Evolutionary conservation across 2,329 filamentous ascomycete genomes (phyloP).

Genomic region (Fusarium paranaense): DNA sequence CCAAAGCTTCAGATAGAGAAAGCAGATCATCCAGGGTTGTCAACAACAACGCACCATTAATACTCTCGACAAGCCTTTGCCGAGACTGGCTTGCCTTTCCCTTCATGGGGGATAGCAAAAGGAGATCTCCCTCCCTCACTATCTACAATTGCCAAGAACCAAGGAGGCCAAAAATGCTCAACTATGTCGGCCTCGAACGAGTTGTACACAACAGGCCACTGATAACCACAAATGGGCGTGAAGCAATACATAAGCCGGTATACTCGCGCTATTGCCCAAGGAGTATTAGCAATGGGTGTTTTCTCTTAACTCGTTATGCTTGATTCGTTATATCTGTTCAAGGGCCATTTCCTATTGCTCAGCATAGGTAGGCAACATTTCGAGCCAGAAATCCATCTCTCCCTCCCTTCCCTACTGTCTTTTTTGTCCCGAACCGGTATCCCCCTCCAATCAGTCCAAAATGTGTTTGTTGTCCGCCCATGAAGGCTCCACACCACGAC

Average conservation of each 20-base stretch:
- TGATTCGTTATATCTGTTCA: background rate
- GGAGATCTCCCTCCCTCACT: background rate
- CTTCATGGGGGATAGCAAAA: background rate
- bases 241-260: background rate
- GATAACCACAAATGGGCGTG: background rate
- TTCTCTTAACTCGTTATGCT: background rate
- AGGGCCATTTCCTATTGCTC: background rate
- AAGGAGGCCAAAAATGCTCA: background rate
- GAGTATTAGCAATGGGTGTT: background rate
- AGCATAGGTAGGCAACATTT: background rate
- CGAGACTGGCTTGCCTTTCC: background rate
- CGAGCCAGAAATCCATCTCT: background rate
- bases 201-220: background rate
- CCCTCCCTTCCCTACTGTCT: background rate
- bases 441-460: slow-evolving; percentile 59
- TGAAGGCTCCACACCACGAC: slow-evolving; percentile 71
- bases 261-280: background rate
- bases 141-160: background rate
- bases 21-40: background rate
- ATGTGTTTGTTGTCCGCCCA: slow-evolving; percentile 71
- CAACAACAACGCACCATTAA: background rate
- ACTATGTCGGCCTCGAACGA: background rate
- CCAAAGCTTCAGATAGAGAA: background rate
- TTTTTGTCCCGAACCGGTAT: background rate
- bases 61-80: background rate